Evolutionary conservation across 495 filamentous ascomycete genomes (phyloP).

Genomic region (Penicillium bialowiezense): DNA sequence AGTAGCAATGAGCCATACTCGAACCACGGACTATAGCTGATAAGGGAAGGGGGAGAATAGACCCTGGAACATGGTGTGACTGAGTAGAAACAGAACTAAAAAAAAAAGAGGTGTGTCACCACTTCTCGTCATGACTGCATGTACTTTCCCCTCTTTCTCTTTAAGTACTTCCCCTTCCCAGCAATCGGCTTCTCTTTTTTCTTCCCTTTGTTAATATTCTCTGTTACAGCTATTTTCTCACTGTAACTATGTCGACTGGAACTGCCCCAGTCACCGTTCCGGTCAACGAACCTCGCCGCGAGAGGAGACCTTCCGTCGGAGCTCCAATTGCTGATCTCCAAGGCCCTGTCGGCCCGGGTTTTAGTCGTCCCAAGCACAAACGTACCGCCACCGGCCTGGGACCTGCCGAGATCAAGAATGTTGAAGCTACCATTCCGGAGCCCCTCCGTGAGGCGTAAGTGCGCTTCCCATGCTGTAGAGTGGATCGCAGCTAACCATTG

Average conservation of each 20-base stretch:
- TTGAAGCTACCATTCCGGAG: conserved; percentile 88
- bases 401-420: conserved; percentile 82
- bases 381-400: conserved; percentile 91
- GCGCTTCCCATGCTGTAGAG: too few relatives aligned
- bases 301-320: conserved; percentile 73
- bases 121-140: conserved; percentile 7
- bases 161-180: conserved; percentile 8
- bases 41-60: not conserved
- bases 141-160: conserved; percentile 16
- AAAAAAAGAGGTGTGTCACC: conserved; percentile 9
- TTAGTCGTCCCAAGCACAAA: conserved; percentile 86
- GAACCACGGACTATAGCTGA: too few relatives aligned
- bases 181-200: conserved; percentile 7
- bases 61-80: not conserved
- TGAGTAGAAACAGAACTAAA: not conserved
- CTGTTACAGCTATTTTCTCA: not conserved
- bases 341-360: conserved; percentile 72
- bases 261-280: not conserved
- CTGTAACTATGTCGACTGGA: not conserved
- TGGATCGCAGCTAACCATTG: conserved; percentile 13
- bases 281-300: conserved; percentile 30
- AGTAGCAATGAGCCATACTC: too few relatives aligned
- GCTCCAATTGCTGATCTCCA: conserved; percentile 79
- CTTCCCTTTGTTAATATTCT: not conserved
- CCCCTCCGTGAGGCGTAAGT: conserved; percentile 76